Conservation (phyloP, 495 filamentous ascomycete species). For the Hypoxylon rickii region DNA sequence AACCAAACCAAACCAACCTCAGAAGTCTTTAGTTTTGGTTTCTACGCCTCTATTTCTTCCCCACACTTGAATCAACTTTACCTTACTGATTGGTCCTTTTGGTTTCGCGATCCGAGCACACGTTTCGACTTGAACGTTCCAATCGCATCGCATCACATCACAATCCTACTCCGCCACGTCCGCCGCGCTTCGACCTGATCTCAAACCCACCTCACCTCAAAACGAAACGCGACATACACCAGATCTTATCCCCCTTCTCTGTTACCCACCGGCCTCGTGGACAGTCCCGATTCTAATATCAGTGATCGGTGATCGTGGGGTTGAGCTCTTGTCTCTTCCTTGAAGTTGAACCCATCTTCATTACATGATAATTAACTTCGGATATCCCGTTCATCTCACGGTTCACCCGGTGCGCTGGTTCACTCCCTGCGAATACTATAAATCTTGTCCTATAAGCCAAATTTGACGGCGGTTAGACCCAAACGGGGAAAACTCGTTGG, state of each 20-base stretch:
- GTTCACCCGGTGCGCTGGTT: constrained; percentile 1
- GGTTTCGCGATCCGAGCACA: constrained; percentile 33
- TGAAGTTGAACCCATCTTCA: too few species aligned
- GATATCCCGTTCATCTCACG: not conserved
- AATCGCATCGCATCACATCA: constrained; percentile 20
- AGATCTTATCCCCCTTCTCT: not conserved
- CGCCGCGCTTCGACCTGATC: not conserved
- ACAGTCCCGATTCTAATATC: too few species aligned
- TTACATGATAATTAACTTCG: not conserved
- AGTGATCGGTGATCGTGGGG: too few species aligned
- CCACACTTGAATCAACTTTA: not conserved
- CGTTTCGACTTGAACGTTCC: constrained; percentile 20
- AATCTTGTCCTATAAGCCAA: constrained; percentile 25
- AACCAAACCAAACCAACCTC: too few species aligned
- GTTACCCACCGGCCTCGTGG: too few species aligned
- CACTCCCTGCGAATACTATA: constrained; percentile 15
- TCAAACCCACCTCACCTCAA: not conserved
- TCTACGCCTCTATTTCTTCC: constrained; percentile 4
- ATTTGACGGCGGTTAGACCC: constrained; percentile 24
- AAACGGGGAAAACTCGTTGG: constrained; percentile 23
- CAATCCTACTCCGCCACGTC: not conserved
- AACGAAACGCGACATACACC: constrained; percentile 4
- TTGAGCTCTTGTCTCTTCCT: too few species aligned
- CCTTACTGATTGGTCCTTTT: constrained; percentile 2
- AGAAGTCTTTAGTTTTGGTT: too few species aligned